These are phyloP conservation scores for Amanita brunnescens DNA, from an alignment of 768 basidiomycete species.

Conservation along the genomic window DNA sequence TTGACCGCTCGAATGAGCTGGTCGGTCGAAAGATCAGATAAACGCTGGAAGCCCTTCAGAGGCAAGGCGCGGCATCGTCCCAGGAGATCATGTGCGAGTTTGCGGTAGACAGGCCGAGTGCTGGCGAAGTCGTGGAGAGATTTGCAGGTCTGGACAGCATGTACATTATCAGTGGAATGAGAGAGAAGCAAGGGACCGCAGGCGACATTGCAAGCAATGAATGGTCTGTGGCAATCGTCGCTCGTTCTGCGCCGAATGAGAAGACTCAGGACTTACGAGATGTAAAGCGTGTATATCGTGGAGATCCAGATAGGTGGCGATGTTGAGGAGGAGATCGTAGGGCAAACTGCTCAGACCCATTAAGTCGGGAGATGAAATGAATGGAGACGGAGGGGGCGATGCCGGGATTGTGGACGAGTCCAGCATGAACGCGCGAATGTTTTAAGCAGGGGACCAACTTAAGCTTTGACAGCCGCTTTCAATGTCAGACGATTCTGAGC, in stretches of 20 bases:
- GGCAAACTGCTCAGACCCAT: conserved; percentile 41
- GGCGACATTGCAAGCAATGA: neutral
- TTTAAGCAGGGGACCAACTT: too few species aligned
- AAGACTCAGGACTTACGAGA: conserved; percentile 34
- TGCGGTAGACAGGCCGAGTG: conserved; percentile 61
- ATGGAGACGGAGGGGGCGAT: neutral
- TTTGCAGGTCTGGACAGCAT: conserved; percentile 46
- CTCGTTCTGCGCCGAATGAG: neutral
- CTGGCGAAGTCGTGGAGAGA: conserved; percentile 50
- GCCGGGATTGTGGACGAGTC: neutral
- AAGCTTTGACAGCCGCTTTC: too few species aligned
- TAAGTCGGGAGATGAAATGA: conserved; percentile 8
- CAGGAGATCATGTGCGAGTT: conserved; percentile 53
- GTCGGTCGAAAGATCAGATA: conserved; percentile 54
- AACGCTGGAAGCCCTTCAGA: conserved; percentile 58
- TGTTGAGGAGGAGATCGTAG: conserved; percentile 63
- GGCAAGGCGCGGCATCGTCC: conserved; percentile 61
- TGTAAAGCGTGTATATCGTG: conserved; percentile 54
- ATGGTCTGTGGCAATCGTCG: conserved; percentile 1
- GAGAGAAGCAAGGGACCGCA: neutral
- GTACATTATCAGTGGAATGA: conserved; percentile 6
- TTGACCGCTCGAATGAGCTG: conserved; percentile 56
- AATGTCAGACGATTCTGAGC: too few species aligned
- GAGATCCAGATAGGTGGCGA: conserved; percentile 53
- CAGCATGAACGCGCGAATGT: conserved; percentile 7